These are phyloP conservation scores for Ceratocystis ficicola DNA, from an alignment of 2,329 filamentous ascomycete species.

Conservation along the genomic window DNA sequence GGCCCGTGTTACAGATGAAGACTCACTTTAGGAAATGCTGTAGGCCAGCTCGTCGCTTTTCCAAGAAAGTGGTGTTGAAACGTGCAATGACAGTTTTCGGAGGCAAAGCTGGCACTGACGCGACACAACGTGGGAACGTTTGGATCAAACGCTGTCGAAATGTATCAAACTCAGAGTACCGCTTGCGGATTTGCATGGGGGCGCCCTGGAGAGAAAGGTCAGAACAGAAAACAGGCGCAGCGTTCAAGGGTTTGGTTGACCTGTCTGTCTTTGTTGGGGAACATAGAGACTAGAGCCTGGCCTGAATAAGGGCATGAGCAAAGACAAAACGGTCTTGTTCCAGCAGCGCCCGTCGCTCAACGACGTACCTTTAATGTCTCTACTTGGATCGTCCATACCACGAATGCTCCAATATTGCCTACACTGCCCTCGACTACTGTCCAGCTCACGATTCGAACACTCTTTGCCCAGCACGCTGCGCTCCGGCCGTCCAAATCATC, in stretches of 20 bases:
- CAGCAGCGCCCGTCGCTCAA: background rate
- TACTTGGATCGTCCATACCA: slow-evolving; percentile 85
- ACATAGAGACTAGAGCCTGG: background rate
- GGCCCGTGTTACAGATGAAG: no score
- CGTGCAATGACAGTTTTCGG: slow-evolving; percentile 83
- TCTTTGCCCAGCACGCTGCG: slow-evolving; percentile 52
- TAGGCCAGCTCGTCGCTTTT: slow-evolving; percentile 67
- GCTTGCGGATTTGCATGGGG: slow-evolving; percentile 51
- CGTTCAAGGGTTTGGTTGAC: background rate
- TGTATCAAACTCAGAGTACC: slow-evolving; percentile 90
- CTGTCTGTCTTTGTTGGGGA: background rate
- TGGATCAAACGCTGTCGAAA: slow-evolving; percentile 59
- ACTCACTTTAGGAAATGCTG: slow-evolving; percentile 87
- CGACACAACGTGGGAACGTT: slow-evolving; percentile 73
- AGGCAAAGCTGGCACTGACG: slow-evolving; percentile 77
- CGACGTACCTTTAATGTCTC: slow-evolving; percentile 65
- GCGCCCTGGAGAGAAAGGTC: slow-evolving; percentile 38
- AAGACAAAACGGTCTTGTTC: background rate
- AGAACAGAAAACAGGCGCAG: no score
- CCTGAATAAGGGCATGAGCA: background rate
- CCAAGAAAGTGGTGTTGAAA: slow-evolving; percentile 75
- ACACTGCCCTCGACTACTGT: slow-evolving; percentile 45
- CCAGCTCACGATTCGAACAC: slow-evolving; percentile 47
- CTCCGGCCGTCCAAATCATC: slow-evolving; percentile 40
- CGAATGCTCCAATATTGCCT: slow-evolving; percentile 67